These are phyloP conservation scores for Avena atlantica DNA, from an alignment of 176 grass and related monocot genomes.

Conservation along the genomic window DNA sequence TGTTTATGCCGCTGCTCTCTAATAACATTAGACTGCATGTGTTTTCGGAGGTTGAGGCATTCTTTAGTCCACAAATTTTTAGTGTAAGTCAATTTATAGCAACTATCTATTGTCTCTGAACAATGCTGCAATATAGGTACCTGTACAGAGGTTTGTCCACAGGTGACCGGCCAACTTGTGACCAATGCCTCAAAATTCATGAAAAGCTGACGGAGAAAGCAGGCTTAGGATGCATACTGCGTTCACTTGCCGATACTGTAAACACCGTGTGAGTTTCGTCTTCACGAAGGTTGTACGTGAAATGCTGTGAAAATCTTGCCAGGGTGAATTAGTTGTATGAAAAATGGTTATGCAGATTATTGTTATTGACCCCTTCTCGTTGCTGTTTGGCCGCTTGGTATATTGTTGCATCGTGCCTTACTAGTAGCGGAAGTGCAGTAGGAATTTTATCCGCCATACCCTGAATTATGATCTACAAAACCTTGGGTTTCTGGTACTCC, in stretches of 20 bases:
- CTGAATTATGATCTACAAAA: background rate
- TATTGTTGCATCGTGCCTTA: conserved; percentile 9
- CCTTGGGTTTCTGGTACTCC: background rate
- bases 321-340: conserved; percentile 8
- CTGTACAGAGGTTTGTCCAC: conserved; percentile 94
- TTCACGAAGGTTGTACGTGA: background rate
- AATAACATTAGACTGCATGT: background rate
- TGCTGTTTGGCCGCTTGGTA: background rate
- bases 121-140: conserved; percentile 56
- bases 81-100: background rate
- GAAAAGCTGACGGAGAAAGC: conserved; percentile 89
- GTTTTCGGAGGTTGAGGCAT: no score
- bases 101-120: conserved; percentile 17
- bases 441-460: background rate
- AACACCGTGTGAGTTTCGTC: conserved; percentile 58
- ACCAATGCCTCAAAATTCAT: conserved; percentile 98
- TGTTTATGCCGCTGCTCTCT: background rate
- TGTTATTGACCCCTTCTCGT: background rate
- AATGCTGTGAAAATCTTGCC: background rate
- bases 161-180: conserved; percentile 83
- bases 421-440: conserved; percentile 1
- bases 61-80: background rate
- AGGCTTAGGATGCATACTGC: conserved; percentile 84
- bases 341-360: background rate
- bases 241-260: conserved; percentile 54